phyloP scores from a whole-genome alignment of 2,329 filamentous ascomycete genomes.

The Colletotrichum melonis region DNA sequence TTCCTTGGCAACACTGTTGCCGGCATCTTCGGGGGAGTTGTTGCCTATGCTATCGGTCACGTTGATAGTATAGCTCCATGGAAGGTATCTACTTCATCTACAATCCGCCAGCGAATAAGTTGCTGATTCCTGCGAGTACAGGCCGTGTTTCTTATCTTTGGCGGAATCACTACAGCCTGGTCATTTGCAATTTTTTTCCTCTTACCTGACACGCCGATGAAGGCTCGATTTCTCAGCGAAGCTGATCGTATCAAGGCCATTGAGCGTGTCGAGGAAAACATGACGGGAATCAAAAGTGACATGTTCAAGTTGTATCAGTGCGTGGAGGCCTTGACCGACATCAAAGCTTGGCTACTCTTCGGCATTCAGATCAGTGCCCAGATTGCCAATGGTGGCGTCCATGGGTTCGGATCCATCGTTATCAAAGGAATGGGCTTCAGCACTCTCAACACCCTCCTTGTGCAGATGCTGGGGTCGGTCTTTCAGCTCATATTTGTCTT shows the following conservation, averaged over 20 bases:
- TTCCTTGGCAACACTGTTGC: constrained; percentile 47
- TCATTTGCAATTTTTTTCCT: constrained; percentile 69
- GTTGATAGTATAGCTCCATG: constrained; percentile 29
- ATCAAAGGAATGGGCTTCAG: constrained; percentile 70
- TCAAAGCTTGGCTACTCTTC: constrained; percentile 69
- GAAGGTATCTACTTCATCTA: background rate
- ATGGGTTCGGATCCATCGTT: constrained; percentile 74
- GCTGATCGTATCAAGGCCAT: constrained; percentile 75
- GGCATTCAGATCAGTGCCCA: constrained; percentile 71
- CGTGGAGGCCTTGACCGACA: constrained; percentile 58
- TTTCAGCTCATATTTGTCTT: constrained; percentile 46
- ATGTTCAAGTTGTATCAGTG: constrained; percentile 76
- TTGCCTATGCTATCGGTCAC: constrained; percentile 46
- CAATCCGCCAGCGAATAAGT: too few species aligned
- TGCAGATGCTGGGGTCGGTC: constrained; percentile 74
- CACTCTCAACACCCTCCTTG: constrained; percentile 66
- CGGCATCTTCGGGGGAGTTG: constrained; percentile 43
- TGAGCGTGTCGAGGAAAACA: constrained; percentile 78
- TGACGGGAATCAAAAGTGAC: constrained; percentile 80
- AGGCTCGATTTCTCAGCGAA: constrained; percentile 65
- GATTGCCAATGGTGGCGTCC: constrained; percentile 71
- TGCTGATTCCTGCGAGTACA: constrained; percentile 51
- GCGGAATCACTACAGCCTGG: constrained; percentile 68
- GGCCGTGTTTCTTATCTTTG: constrained; percentile 71
- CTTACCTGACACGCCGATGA: constrained; percentile 67